These are phyloP conservation scores for Torrubiella hemipterigena DNA, from an alignment of 2,329 filamentous ascomycete species.

Conservation along the genomic window DNA sequence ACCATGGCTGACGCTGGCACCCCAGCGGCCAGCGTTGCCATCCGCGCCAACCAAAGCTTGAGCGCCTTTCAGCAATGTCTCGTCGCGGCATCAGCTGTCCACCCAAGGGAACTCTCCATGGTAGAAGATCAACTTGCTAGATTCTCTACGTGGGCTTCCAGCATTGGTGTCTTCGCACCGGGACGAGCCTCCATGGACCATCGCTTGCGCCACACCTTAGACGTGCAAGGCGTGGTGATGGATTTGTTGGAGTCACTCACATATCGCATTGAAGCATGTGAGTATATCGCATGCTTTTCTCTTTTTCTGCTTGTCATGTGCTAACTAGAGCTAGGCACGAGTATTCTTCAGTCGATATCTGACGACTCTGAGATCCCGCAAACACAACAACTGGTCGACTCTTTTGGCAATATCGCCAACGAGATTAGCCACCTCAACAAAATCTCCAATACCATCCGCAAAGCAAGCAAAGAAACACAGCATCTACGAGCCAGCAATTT, in stretches of 20 bases:
- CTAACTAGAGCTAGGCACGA: too few relatives aligned
- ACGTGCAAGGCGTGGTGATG: slow-evolving; percentile 6
- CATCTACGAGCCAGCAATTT: background rate
- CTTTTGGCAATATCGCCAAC: background rate
- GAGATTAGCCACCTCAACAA: slow-evolving; percentile 3
- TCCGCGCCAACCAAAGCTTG: slow-evolving; percentile 3
- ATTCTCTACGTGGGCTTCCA: slow-evolving; percentile 9
- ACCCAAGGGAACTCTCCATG: slow-evolving; percentile 4
- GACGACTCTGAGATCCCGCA: too few relatives aligned
- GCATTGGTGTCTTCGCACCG: slow-evolving; percentile 6
- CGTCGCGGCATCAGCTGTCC: background rate
- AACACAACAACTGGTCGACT: background rate
- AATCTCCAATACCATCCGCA: slow-evolving; percentile 2
- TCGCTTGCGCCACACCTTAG: slow-evolving; percentile 6
- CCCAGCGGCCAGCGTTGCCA: too few relatives aligned
- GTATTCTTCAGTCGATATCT: too few relatives aligned
- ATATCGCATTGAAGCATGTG: slow-evolving; percentile 1
- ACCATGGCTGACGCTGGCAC: too few relatives aligned
- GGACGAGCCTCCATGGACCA: slow-evolving; percentile 9
- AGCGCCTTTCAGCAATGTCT: slow-evolving; percentile 6
- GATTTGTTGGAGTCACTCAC: slow-evolving; percentile 8
- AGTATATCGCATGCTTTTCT: background rate
- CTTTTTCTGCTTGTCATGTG: too few relatives aligned
- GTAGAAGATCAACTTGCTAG: slow-evolving; percentile 11
- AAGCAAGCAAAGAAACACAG: background rate